These are phyloP conservation scores for Aspergillus costaricaensis DNA, from an alignment of 2,329 filamentous ascomycete species.

Conservation along the genomic window DNA sequence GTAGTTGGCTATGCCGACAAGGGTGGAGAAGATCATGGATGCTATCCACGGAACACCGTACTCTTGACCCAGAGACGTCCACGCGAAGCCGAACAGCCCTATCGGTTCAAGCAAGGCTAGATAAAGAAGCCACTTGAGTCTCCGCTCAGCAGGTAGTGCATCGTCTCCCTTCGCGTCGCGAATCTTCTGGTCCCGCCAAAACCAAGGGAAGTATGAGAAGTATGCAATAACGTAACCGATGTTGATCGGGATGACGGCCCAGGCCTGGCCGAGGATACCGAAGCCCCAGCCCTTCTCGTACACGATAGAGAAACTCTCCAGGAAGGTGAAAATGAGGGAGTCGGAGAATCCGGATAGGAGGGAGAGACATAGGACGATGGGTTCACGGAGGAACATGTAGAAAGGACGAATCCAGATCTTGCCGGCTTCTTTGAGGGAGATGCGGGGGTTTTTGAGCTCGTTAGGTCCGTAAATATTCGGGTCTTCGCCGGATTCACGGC, in stretches of 20 bases:
- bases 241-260: constrained; percentile 67
- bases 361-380: constrained; percentile 69
- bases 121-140: constrained; percentile 67
- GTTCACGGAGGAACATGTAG: constrained; percentile 70
- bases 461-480: constrained; percentile 67
- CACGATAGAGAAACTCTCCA: constrained; percentile 59
- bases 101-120: constrained; percentile 63
- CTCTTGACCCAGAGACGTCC: constrained; percentile 63
- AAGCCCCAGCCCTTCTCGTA: constrained; percentile 63
- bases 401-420: constrained; percentile 65
- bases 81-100: constrained; percentile 69
- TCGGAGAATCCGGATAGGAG: constrained; percentile 71
- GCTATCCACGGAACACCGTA: constrained; percentile 66
- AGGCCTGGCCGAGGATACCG: constrained; percentile 56
- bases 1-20: constrained; percentile 72
- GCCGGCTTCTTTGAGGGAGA: constrained; percentile 42
- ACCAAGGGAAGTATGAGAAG: constrained; percentile 55
- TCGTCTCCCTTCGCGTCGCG: constrained; percentile 49
- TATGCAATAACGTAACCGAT: constrained; percentile 67
- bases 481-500: constrained; percentile 52
- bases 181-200: constrained; percentile 44
- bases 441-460: constrained; percentile 49
- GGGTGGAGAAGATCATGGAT: constrained; percentile 63
- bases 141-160: constrained; percentile 61
- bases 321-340: constrained; percentile 67